A percentile compares a stretch with the other conserved stretches of the same genome.
phyloP scores from a whole-genome alignment of 768 basidiomycete species.

The Sutorius australiensis region DNA sequence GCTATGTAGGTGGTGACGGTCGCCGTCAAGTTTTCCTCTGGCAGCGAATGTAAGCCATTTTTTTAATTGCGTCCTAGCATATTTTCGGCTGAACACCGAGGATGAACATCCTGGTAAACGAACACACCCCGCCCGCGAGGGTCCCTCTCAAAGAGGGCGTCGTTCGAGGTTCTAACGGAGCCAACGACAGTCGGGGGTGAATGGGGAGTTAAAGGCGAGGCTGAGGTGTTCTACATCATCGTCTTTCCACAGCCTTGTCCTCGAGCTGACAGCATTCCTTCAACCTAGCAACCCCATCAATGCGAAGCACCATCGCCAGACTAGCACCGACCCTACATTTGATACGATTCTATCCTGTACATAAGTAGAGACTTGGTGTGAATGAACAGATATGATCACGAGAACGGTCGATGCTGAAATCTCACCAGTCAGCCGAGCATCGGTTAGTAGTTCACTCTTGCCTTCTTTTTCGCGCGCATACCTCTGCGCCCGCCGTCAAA shows the following conservation, averaged over 20 bases:
- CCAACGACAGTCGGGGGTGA: slow-evolving; percentile 53
- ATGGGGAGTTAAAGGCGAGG: slow-evolving; percentile 87
- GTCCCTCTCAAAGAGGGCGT: slow-evolving; percentile 34
- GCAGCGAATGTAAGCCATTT: slow-evolving; percentile 22
- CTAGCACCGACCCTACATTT: background rate
- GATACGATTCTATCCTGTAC: background rate
- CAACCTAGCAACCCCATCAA: slow-evolving; percentile 3
- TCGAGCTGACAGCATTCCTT: slow-evolving; percentile 2
- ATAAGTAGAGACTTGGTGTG: background rate
- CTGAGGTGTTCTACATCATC: slow-evolving; percentile 50
- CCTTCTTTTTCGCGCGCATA: slow-evolving; percentile 12
- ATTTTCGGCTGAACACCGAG: slow-evolving; percentile 39
- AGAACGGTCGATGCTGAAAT: background rate
- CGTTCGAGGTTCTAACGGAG: slow-evolving; percentile 26
- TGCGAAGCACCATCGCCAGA: background rate
- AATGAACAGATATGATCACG: background rate
- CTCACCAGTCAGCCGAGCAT: slow-evolving; percentile 12
- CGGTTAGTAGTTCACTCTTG: background rate
- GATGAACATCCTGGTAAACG: slow-evolving; percentile 91
- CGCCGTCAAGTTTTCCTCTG: background rate
- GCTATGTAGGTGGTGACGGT: background rate
- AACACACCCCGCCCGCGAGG: slow-evolving; percentile 59
- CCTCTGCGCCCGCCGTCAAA: background rate
- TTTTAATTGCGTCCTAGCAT: slow-evolving; percentile 9
- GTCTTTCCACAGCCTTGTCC: background rate